A percentile compares a stretch with the other conserved stretches of the same genome.
These are phyloP conservation scores for Talaromyces adpressus DNA, from an alignment of 495 filamentous ascomycete species.

Conservation along the genomic window DNA sequence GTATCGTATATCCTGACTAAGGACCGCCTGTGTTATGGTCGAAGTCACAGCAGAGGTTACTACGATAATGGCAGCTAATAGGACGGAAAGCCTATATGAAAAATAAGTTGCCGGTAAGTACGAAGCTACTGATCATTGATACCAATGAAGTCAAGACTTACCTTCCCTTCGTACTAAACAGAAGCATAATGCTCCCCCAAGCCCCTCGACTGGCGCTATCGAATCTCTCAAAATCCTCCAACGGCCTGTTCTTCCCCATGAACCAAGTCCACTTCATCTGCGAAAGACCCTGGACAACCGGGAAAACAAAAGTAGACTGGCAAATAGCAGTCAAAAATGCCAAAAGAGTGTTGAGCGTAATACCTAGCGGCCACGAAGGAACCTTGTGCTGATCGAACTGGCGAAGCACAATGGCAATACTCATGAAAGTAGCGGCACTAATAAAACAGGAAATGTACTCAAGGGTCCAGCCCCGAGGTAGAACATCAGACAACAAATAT, in stretches of 20 bases:
- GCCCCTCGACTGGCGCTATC: slow-evolving; percentile 7
- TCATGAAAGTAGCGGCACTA: slow-evolving; percentile 17
- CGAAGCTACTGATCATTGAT: not conserved
- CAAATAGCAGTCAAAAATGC: slow-evolving; percentile 37
- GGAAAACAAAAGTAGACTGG: slow-evolving; percentile 19
- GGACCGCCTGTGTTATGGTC: slow-evolving; percentile 1
- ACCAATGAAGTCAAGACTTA: not conserved
- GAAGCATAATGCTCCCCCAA: slow-evolving; percentile 7
- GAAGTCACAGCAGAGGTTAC: slow-evolving; percentile 3
- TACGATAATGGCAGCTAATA: not conserved
- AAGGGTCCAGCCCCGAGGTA: slow-evolving; percentile 16
- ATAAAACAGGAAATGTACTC: slow-evolving; percentile 20
- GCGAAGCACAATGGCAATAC: slow-evolving; percentile 27
- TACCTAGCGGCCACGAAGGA: slow-evolving; percentile 35
- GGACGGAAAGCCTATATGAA: not conserved
- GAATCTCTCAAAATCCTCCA: slow-evolving; percentile 1
- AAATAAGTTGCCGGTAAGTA: not conserved
- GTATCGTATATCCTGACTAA: not conserved
- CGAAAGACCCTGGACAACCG: slow-evolving; percentile 3
- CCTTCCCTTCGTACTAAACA: slow-evolving; percentile 6
- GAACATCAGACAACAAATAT: not conserved
- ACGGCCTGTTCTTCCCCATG: not conserved
- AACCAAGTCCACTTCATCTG: slow-evolving; percentile 7
- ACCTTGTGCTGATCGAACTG: slow-evolving; percentile 31
- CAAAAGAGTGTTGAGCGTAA: slow-evolving; percentile 41